Evolutionary conservation across 1,284 basidiomycete species (phyloP), one percentile per base, ranked within the genome.

Genomic region (Neotropicomus parvogracilis): DNA sequence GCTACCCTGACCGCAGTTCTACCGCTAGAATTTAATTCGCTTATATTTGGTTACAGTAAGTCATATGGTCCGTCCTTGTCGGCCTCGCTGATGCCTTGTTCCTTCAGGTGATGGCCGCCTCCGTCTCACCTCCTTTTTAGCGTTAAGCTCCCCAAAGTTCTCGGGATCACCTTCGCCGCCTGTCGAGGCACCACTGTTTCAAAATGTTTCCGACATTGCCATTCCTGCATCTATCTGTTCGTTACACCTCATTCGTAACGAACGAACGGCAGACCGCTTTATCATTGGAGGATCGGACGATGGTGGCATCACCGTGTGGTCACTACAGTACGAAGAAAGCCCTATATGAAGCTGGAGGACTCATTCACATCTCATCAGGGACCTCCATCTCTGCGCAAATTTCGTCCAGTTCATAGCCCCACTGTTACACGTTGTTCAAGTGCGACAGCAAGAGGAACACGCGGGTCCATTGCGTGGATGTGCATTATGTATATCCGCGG

Each of bases 261-360:
- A 71, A 14, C 65, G 78, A 31, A 84, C 79, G 1, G 74, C 74
- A 21, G 78, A 86, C 49, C 73, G 66, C 14, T 75, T 80, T 26
- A 67, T 91, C 14, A 66, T 88, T 14, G 87, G 85, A 12, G 88
- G 89, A 6, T 77, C 76, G 0, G 82, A 87, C 50, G 84, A 89
- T 59, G 89, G 89, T 3, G 82, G 82, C 0, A 74, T 91, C 20
- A 79, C 78, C 0, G 71, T 88, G 52, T 93, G 87, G 88, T 71
- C 75, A 8, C 54, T 78, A 7, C 74, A 73, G 88, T 87, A 50
- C 37, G 65, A 49, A 38, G 20, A 14, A 34, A 24, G 6, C 13
- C 14, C 0, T 42, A 2, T 39, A 27, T 35, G 33, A 46, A 28
- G 9, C 21, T 42, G 21, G 29, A 20, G 57, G 42, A 74, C 68